These are phyloP conservation scores for Eremochloa ophiuroides DNA, from an alignment of 176 grass and related monocot species.

Conservation along the genomic window DNA sequence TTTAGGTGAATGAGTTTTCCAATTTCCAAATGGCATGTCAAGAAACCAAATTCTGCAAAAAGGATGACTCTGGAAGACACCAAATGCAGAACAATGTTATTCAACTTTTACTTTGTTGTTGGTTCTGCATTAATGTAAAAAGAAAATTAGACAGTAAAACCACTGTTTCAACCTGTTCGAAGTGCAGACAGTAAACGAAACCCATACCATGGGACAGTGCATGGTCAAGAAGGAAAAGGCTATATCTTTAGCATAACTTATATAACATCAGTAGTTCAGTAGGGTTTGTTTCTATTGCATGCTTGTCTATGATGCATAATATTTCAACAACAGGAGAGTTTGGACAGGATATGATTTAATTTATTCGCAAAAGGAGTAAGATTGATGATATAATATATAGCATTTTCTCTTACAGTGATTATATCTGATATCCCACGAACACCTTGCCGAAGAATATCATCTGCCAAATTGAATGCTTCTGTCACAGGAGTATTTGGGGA, in stretches of 20 bases:
- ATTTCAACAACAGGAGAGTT: not conserved
- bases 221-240: not conserved
- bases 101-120: conserved; percentile 4
- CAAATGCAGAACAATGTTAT: not conserved
- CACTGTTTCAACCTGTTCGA: not conserved
- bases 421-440: conserved; percentile 89
- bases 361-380: not conserved
- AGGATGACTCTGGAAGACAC: not conserved
- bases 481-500: conserved; percentile 79
- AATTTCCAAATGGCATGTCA: conserved; percentile 9
- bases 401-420: conserved; percentile 52
- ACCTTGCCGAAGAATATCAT: conserved; percentile 83
- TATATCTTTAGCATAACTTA: not conserved
- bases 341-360: not conserved
- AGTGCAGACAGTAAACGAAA: not conserved
- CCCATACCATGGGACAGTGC: not conserved
- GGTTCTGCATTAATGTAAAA: not conserved
- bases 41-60: conserved; percentile 6
- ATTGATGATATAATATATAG: not conserved
- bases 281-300: not conserved
- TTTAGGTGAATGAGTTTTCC: not conserved
- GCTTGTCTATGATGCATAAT: not conserved
- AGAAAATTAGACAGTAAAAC: not conserved
- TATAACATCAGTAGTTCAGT: not conserved
- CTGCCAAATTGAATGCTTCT: conserved; percentile 85